Base-by-base conservation (phyloP, 306 rosid genomes). In the Cicer pinnatifidum region DNA sequence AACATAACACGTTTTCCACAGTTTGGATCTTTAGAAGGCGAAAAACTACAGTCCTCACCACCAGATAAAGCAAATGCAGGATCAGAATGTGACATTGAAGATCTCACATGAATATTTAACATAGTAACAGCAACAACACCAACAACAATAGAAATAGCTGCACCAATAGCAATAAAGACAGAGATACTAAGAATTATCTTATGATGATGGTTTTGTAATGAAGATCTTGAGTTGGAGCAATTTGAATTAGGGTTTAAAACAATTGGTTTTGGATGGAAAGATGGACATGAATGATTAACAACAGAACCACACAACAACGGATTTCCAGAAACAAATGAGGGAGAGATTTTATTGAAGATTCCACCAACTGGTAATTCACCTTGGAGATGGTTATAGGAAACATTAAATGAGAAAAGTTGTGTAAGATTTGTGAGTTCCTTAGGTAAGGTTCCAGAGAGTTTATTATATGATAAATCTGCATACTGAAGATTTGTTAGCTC, bases 311-410 rank as follows among this genome's bases (percentile, higher is more conserved):
- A 94, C 12, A 94, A 82, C 17, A 87, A 89, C 2, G 99, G 91
- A 69, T 94, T 94, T 54, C 88, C 89, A 8, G 75, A 77, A 45
- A 94, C 76, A 41, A 89, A 88, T 53, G 92, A 87, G 8, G 89
- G 88, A 74, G 97, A 63, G 68, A 94, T 88, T 1, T 82, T 82
- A 77, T 89, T 88, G 89, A 94, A 94, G 89, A 91, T 89, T 28
- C 99, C 99, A 39, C 97, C 97, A 7, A 81, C 85, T n/a, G 99
- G 99, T 9, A 94, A 77, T 69, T 94, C 97, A 62, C 99, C 99
- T 73, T 87, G 81, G 69, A 94, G 88, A 71, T 81, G 86, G 79
- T 94, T 94, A 81, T 88, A 79, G 57, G 97, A 91, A 65, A 91
- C 89, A 78, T 94, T 84, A 72, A 94, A 91, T 77, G 84, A 80